Percentiles rank a stretch among this genome's conserved stretches.
These are phyloP conservation scores for Salix brachista DNA, from an alignment of 345 rosid species.

Conservation along the genomic window DNA sequence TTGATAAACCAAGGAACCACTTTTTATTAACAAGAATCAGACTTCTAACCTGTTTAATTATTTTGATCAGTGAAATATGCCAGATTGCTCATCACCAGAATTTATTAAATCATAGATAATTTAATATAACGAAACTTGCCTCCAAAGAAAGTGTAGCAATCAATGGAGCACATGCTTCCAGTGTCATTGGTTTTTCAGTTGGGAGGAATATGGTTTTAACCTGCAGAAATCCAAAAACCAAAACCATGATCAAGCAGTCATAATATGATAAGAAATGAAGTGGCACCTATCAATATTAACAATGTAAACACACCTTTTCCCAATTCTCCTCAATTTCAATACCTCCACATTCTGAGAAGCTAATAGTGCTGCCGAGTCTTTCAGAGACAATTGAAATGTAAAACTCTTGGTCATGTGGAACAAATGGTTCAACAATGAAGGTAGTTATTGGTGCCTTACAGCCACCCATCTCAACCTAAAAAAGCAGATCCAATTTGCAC, in stretches of 20 bases:
- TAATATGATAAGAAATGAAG: neutral
- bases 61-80: neutral
- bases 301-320: conserved; percentile 61
- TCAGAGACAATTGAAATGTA: conserved; percentile 84
- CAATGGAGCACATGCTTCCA: conserved; percentile 79
- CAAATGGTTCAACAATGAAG: conserved; percentile 90
- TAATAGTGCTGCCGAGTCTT: conserved; percentile 81
- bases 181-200: conserved; percentile 61
- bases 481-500: conserved; percentile 2
- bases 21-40: neutral
- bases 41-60: neutral
- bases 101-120: neutral
- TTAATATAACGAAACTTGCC: conserved; percentile 35
- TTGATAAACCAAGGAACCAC: neutral
- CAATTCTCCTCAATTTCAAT: conserved; percentile 98
- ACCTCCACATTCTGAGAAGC: conserved; percentile 96
- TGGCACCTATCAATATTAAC: neutral
- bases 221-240: conserved; percentile 34
- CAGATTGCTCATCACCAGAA: neutral
- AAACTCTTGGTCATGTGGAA: conserved; percentile 84
- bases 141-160: conserved; percentile 96
- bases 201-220: conserved; percentile 81
- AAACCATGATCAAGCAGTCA: neutral
- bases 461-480: conserved; percentile 87
- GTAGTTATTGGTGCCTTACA: conserved; percentile 91